Evolutionary conservation across 2,329 filamentous ascomycete genomes (phyloP), one percentile per base, ranked within the genome.

Genomic region (Shiraia sp.): DNA sequence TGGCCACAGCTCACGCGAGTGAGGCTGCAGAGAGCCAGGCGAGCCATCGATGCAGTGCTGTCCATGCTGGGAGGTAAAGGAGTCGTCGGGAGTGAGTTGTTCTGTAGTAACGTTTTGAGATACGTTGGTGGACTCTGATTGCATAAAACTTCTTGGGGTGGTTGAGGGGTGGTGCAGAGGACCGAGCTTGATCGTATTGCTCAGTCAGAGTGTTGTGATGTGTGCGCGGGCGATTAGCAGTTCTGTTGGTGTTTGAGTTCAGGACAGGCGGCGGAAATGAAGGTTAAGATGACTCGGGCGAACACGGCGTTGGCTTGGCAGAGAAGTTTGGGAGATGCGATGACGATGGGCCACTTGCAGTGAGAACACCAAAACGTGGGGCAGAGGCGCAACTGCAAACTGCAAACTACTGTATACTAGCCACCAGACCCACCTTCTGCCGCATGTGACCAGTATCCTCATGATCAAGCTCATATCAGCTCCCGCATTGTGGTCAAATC

Each of bases 1-100:
- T 47, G 55, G 50, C 57, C 39, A 66, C 62, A 59, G 60, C 58
- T 61, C 68, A 67, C 55, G 45, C 15, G 45, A 40, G 62, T 65
- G 63, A 68, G 62, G 59, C 57, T 58, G 64, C 63, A 66, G 68
- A 70, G 68, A 60, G 60, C 62, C 59, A 65, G 71, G 75, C 67
- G 70, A 59, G 62, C 75, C 71, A 65, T 69, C 64, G 63, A 68
- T 58, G 61, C 64, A 65, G 65, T 75, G 68, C 44, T 59, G 55
- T 79, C 82, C 82, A 85, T 85, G 75, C 73, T 85, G 79, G 76
- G 71, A 74, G 62, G 71, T 48, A 42, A 66, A 47, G 33, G 53
- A 42, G 51, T 63, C 57, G 60, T 69, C 53, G 57, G 59, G 59
- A 57, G 66, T 56, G 61, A 64, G 61, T 57, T 72, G 62, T 60